These are phyloP conservation scores for Magnaporthiopsis poae DNA, from an alignment of 2,329 filamentous ascomycete species.

Conservation along the genomic window DNA sequence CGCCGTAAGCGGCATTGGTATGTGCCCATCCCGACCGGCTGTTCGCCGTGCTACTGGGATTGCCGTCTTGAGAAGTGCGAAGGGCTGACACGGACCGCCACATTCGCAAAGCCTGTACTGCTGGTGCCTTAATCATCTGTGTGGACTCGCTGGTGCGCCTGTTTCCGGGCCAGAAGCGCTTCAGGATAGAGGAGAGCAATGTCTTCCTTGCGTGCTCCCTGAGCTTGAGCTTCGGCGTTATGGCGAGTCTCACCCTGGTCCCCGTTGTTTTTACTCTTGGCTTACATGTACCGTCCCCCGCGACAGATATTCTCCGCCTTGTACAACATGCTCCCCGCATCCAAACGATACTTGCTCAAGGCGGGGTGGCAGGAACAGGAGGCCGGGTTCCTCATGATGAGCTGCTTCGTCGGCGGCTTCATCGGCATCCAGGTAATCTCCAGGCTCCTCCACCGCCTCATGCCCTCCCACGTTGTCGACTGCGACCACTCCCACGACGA, in stretches of 20 bases:
- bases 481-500: constrained; percentile 67
- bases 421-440: constrained; percentile 67
- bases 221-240: constrained; percentile 88
- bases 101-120: constrained; percentile 45
- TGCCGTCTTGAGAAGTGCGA: background rate
- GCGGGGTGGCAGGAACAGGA: constrained; percentile 56
- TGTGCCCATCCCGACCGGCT: constrained; percentile 20
- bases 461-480: constrained; percentile 71
- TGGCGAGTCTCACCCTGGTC: constrained; percentile 50
- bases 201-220: constrained; percentile 77
- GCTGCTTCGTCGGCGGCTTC: constrained; percentile 61
- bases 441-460: constrained; percentile 59
- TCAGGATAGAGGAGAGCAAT: constrained; percentile 83
- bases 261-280: background rate
- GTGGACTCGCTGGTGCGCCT: constrained; percentile 67
- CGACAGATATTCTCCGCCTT: constrained; percentile 76
- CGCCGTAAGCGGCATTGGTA: constrained; percentile 66
- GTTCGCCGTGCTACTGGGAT: background rate
- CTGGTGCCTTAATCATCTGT: constrained; percentile 77
- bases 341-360: constrained; percentile 64
- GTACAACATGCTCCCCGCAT: constrained; percentile 85
- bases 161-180: constrained; percentile 64
- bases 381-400: constrained; percentile 61
- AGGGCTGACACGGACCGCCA: background rate
- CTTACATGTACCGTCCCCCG: background rate